phyloP scores from a whole-genome alignment of 1,284 basidiomycete species.

The Leccinum pseudoinsigne region DNA sequence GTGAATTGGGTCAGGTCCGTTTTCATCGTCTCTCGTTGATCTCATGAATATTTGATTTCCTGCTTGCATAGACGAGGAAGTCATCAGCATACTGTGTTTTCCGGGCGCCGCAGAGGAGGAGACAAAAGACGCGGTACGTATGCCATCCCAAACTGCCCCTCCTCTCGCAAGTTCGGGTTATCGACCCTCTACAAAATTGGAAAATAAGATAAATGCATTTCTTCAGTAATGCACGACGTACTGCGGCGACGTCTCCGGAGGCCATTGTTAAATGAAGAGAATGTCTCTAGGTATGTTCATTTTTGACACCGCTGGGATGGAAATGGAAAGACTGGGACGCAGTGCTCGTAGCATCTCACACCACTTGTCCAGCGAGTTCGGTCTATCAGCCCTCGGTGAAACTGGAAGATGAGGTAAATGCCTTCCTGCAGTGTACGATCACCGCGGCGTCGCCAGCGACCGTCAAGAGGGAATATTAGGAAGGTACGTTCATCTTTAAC shows the following conservation, averaged over 20 bases:
- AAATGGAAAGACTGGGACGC: not conserved
- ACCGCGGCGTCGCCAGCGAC: not conserved
- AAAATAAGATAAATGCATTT: conserved; percentile 10
- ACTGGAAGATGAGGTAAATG: not conserved
- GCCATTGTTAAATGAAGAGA: not conserved
- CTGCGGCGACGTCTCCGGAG: not conserved
- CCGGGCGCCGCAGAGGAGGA: conserved; percentile 8
- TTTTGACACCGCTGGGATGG: not conserved
- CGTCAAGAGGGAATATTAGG: not conserved
- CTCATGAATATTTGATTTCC: not conserved
- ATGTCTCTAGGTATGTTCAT: not conserved
- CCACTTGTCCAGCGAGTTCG: not conserved
- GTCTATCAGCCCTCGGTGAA: not conserved
- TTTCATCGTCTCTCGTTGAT: not conserved
- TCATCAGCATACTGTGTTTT: conserved; percentile 18
- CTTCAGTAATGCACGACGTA: not conserved
- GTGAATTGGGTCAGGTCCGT: conserved; percentile 22
- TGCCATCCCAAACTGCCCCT: not conserved
- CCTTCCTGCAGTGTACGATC: not conserved
- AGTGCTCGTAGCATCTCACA: not conserved
- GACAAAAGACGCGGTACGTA: not conserved
- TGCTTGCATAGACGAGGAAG: conserved; percentile 28
- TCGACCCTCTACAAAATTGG: conserved; percentile 10
- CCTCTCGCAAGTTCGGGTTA: conserved; percentile 7
- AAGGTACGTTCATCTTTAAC: not conserved